phyloP scores from a whole-genome alignment of 805 yeast genomes.

The Yarrowia phangngaensis region DNA sequence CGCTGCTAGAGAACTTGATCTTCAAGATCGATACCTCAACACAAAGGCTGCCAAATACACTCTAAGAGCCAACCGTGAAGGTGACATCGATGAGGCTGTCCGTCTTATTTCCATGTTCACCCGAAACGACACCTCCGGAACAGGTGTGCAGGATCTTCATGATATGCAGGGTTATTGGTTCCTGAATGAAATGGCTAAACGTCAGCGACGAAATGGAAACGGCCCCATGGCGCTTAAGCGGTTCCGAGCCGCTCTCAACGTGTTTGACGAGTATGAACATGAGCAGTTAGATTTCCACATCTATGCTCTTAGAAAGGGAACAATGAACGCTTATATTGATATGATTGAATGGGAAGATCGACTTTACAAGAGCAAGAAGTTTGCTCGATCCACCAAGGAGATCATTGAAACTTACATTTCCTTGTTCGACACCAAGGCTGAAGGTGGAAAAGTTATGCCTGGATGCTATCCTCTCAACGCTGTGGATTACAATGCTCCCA shows the following conservation, averaged over 20 bases:
- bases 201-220: slow-evolving; percentile 61
- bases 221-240: slow-evolving; percentile 78
- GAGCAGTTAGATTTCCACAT: slow-evolving; percentile 96
- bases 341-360: slow-evolving; percentile 80
- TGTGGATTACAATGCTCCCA: slow-evolving; percentile 46
- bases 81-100: slow-evolving; percentile 68
- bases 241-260: slow-evolving; percentile 58
- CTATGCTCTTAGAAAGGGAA: slow-evolving; percentile 85
- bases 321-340: slow-evolving; percentile 75
- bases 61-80: slow-evolving; percentile 53
- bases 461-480: slow-evolving; percentile 36
- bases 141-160: slow-evolving; percentile 82
- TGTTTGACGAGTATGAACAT: slow-evolving; percentile 64
- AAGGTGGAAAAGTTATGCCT: slow-evolving; percentile 25
- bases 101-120: slow-evolving; percentile 75
- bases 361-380: slow-evolving; percentile 65
- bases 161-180: slow-evolving; percentile 92
- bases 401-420: slow-evolving; percentile 56
- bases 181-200: slow-evolving; percentile 76
- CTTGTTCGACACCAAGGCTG: slow-evolving; percentile 33
- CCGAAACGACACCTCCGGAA: slow-evolving; percentile 72
- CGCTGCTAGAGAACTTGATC: slow-evolving; percentile 68
- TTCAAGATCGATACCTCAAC: slow-evolving; percentile 89
- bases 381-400: slow-evolving; percentile 65
- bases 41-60: slow-evolving; percentile 81